A percentile compares a stretch with the other conserved stretches of the same genome.
These are phyloP conservation scores for Chaetomium strumarium DNA, from an alignment of 2,329 filamentous ascomycete genomes.

Conservation along the genomic window DNA sequence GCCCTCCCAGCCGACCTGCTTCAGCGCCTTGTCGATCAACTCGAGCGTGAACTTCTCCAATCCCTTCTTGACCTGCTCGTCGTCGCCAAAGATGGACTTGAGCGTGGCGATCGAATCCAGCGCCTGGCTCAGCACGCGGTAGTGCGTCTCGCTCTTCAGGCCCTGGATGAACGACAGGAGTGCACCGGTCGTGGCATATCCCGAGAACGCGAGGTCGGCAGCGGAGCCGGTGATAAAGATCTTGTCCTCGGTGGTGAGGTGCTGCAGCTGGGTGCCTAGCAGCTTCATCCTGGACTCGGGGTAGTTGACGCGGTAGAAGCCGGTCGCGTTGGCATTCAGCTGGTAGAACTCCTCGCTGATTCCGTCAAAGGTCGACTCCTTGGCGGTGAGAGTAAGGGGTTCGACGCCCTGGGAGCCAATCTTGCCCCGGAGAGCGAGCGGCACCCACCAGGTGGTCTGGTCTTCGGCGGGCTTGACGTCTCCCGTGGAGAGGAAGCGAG, in stretches of 20 bases:
- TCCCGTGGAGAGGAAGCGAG: constrained; percentile 83
- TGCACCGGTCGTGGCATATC: constrained; percentile 73
- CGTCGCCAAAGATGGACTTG: constrained; percentile 77
- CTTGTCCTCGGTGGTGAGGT: constrained; percentile 79
- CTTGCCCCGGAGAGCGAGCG: constrained; percentile 77
- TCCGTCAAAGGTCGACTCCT: constrained; percentile 68
- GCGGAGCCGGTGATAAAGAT: constrained; percentile 89
- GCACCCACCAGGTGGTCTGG: constrained; percentile 91
- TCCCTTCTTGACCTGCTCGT: constrained; percentile 63
- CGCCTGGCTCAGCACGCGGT: constrained; percentile 84
- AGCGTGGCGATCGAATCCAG: constrained; percentile 69
- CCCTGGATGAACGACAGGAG: constrained; percentile 78
- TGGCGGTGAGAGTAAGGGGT: constrained; percentile 64
- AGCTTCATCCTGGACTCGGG: constrained; percentile 75
- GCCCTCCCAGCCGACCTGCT: constrained; percentile 82
- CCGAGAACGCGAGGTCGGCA: constrained; percentile 80
- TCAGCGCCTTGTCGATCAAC: constrained; percentile 67
- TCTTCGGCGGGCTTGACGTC: constrained; percentile 90
- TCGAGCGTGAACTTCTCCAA: constrained; percentile 74
- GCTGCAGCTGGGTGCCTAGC: constrained; percentile 69
- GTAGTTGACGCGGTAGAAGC: constrained; percentile 90
- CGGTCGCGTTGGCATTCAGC: constrained; percentile 82
- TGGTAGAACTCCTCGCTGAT: constrained; percentile 83
- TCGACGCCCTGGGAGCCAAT: constrained; percentile 56
- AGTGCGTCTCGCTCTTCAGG: constrained; percentile 76